Evolutionary conservation across 164 flowering plant genomes (phyloP), one percentile per base, ranked within the genome.

Genomic region (Amborella trichopoda): DNA sequence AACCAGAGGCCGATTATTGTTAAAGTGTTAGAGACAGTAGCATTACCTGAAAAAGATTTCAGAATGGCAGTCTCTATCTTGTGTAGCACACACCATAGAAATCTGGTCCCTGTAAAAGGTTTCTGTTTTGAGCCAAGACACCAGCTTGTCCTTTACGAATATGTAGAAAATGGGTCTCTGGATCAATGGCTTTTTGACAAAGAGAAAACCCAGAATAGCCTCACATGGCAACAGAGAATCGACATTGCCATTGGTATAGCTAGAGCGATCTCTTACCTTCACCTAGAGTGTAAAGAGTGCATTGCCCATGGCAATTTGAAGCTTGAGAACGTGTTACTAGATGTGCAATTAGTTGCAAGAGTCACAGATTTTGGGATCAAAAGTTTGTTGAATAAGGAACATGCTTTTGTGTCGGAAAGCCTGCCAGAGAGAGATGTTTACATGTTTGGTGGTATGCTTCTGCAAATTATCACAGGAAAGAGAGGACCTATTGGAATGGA

Each of bases 281-380:
- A 76, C 55, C 10, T 50, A 0, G 81, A 70, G 43, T 76, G 81
- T 26, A 71, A 60, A 32, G 49, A 45, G 44, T 72, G 74, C 54
- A 55, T 76, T 28, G 58, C 71, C 47, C 76, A 73, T 54, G 76
- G 81, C 17, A 73, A 66, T 51, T 45, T 76, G 64, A 72, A 70
- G 59, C 72, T 72, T 4, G 68, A 68, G 32, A 76, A 76, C 45
- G 60, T 70, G 20, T 50, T 76, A 60, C 68, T 72, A 22, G 81
- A 72, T 48, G 70, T 68, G n/a, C 69, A 76, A 6, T 52, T 76
- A 45, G 63, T 55, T 26, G 72, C 78, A 3, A 72, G 60, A 55
- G 55, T 72, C 46, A 70, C 75, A 16, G 70, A 64, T 61, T 76
- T 63, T 49, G 81, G 81, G 12, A 61, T 72, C 12, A 26, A 25